These are phyloP conservation scores for Penicillium diatomitis DNA, from an alignment of 495 filamentous ascomycete genomes.

Conservation along the genomic window DNA sequence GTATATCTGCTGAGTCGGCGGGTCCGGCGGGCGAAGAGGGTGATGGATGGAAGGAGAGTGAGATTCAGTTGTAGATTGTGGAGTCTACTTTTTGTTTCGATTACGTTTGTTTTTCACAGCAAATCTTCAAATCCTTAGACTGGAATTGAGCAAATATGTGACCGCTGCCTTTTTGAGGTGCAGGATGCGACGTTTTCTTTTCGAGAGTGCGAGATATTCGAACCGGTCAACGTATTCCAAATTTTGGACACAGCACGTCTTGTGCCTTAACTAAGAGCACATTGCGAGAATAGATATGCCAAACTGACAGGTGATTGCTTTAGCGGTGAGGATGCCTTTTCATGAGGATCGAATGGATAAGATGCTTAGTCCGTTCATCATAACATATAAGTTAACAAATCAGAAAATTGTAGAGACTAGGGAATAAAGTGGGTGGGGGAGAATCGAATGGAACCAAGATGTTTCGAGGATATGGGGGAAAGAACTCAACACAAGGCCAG, in stretches of 20 bases:
- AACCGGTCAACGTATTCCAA: too few species aligned
- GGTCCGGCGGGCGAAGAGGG: conserved; percentile 29
- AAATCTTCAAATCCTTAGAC: background rate
- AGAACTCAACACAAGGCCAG: background rate
- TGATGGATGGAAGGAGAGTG: conserved; percentile 43
- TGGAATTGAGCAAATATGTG: background rate
- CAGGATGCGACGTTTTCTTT: too few species aligned
- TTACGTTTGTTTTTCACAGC: background rate
- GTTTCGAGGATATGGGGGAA: background rate
- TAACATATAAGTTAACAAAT: conserved; percentile 23
- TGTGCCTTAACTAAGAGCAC: too few species aligned
- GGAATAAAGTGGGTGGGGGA: conserved; percentile 9
- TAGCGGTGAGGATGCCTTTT: too few species aligned
- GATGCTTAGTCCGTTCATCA: conserved; percentile 18
- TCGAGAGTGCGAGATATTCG: too few species aligned
- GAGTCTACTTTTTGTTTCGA: background rate
- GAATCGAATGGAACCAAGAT: background rate
- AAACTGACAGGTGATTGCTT: too few species aligned
- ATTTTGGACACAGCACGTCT: too few species aligned
- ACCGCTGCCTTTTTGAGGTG: too few species aligned
- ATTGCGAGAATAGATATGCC: too few species aligned
- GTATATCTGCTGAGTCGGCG: conserved; percentile 32
- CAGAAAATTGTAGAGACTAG: conserved; percentile 7
- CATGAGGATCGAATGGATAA: conserved; percentile 5
- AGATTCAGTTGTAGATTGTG: conserved; percentile 33